These are phyloP conservation scores for Neophaeococcomyces aloes DNA, from an alignment of 2,329 filamentous ascomycete species.

Conservation along the genomic window DNA sequence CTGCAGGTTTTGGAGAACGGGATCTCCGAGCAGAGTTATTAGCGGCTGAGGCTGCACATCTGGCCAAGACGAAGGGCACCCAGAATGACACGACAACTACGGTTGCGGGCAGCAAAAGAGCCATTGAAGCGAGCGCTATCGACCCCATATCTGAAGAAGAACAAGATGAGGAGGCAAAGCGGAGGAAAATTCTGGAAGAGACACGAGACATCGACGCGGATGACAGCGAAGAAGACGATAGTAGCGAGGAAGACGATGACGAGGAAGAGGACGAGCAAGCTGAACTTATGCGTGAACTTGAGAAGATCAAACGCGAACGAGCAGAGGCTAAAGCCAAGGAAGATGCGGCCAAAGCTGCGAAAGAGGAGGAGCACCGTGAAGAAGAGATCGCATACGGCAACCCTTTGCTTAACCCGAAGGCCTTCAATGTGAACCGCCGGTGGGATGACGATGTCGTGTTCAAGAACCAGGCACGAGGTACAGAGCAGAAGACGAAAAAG, in stretches of 20 bases:
- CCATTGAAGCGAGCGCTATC: conserved; percentile 39
- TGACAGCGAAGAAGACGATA: conserved; percentile 45
- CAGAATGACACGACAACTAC: conserved; percentile 31
- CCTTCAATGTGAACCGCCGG: conserved; percentile 74
- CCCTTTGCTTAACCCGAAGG: conserved; percentile 74
- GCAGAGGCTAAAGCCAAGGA: conserved; percentile 71
- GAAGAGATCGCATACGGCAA: conserved; percentile 86
- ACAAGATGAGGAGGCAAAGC: conserved; percentile 56
- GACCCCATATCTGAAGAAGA: conserved; percentile 31
- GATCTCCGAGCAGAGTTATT: conserved; percentile 86
- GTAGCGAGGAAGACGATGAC: conserved; percentile 55
- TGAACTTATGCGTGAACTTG: conserved; percentile 81
- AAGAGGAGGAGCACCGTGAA: conserved; percentile 74
- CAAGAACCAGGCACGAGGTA: conserved; percentile 94
- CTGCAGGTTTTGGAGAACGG: conserved; percentile 56
- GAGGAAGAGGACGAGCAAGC: conserved; percentile 75
- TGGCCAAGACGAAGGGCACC: conserved; percentile 68
- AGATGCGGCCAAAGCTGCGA: conserved; percentile 68
- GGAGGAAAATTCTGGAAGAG: conserved; percentile 77
- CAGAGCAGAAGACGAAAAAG: conserved; percentile 80
- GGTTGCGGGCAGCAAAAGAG: conserved; percentile 47
- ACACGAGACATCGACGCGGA: conserved; percentile 79
- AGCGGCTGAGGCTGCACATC: conserved; percentile 77
- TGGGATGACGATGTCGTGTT: conserved; percentile 99
- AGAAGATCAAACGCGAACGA: conserved; percentile 82